Conservation (phyloP, 2,329 filamentous ascomycete species). For the Ophiosphaerella herpotricha region DNA sequence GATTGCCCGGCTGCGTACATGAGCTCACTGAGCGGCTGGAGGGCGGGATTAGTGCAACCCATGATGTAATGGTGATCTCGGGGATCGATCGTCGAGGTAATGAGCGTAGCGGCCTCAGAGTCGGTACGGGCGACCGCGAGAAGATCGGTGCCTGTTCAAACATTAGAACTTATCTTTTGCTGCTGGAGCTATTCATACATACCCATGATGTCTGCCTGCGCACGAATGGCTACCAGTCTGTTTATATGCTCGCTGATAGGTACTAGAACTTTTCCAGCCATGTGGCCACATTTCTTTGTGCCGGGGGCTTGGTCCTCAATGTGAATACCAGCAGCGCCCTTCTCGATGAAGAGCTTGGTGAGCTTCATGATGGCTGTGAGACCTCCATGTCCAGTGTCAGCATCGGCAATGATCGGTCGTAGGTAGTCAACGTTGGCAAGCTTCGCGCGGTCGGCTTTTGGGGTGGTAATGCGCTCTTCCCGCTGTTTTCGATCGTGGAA, state of each 20-base stretch:
- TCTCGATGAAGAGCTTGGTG: constrained; percentile 96
- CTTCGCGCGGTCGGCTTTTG: constrained; percentile 72
- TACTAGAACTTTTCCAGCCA: constrained; percentile 97
- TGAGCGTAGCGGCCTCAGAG: constrained; percentile 95
- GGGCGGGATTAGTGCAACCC: constrained; percentile 81
- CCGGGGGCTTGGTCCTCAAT: constrained; percentile 98
- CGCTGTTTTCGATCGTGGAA: constrained; percentile 99
- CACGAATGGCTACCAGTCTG: constrained; percentile 91
- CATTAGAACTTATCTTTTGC: neutral
- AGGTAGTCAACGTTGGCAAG: constrained; percentile 89
- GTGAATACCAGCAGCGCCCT: constrained; percentile 95
- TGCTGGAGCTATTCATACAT: constrained; percentile 19
- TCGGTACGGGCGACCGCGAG: constrained; percentile 92
- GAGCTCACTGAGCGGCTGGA: constrained; percentile 85
- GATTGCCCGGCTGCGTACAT: constrained; percentile 84
- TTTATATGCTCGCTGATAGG: constrained; percentile 98
- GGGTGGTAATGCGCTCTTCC: constrained; percentile 82
- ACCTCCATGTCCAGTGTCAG: constrained; percentile 95
- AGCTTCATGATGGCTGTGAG: constrained; percentile 99
- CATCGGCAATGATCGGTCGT: constrained; percentile 93
- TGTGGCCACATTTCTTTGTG: constrained; percentile 99
- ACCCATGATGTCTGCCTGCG: constrained; percentile 99
- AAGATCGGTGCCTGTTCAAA: constrained; percentile 70
- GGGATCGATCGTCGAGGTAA: constrained; percentile 93
- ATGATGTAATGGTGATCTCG: constrained; percentile 95